Evolutionary conservation across 2,329 filamentous ascomycete species (phyloP).

Genomic region (Bipolaris bicolor): DNA sequence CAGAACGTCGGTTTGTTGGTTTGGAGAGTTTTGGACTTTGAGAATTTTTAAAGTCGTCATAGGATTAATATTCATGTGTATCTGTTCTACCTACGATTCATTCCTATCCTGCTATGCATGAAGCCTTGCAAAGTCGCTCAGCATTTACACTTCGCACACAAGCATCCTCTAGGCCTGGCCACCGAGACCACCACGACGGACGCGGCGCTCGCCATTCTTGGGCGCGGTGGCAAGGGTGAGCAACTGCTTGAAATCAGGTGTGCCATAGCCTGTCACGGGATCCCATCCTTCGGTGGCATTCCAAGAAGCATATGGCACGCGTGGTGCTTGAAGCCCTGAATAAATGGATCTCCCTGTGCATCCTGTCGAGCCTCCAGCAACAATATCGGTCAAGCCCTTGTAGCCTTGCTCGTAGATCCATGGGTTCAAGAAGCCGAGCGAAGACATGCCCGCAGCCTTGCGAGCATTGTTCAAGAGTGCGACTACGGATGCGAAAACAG

Average conservation of each 20-base stretch:
- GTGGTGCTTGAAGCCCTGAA: constrained; percentile 46
- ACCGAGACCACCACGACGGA: constrained; percentile 9
- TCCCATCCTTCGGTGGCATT: constrained; percentile 60
- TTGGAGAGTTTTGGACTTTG: not conserved
- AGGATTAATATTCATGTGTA: not conserved
- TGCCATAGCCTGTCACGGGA: constrained; percentile 55
- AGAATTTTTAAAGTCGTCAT: not conserved
- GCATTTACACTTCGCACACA: not conserved
- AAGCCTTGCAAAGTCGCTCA: not conserved
- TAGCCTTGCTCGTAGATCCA: constrained; percentile 52
- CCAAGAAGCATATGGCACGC: constrained; percentile 57
- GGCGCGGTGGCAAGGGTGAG: constrained; percentile 32
- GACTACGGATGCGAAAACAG: constrained; percentile 47
- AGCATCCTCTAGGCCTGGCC: not conserved
- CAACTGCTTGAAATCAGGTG: constrained; percentile 46
- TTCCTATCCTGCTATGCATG: not conserved
- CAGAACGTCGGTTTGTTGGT: not conserved
- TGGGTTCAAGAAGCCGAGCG: constrained; percentile 50
- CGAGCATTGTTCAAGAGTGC: constrained; percentile 49
- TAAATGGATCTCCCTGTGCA: constrained; percentile 51
- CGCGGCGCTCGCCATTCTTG: constrained; percentile 24
- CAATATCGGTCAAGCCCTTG: constrained; percentile 57
- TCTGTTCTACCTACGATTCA: not conserved
- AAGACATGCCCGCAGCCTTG: constrained; percentile 41
- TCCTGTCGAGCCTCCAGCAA: constrained; percentile 54